A percentile compares a stretch with the other conserved stretches of the same genome.
Conservation (phyloP, 2,329 filamentous ascomycete genomes). For the Cladophialophora immunda region DNA sequence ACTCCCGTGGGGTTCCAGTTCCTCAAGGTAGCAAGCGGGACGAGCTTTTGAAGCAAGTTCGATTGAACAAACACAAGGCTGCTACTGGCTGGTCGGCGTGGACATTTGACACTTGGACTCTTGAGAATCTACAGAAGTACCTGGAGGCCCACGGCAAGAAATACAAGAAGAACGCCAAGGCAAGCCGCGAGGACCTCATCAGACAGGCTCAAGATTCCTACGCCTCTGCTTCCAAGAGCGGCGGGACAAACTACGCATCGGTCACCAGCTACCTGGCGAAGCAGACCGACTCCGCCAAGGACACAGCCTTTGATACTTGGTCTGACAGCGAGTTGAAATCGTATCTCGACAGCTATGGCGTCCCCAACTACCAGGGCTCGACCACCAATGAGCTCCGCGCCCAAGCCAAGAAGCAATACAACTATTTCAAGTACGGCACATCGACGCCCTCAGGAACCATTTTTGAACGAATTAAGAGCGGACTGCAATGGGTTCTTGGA, state of each 20-base stretch:
- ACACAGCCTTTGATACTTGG: constrained; percentile 76
- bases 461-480: constrained; percentile 67
- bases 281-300: constrained; percentile 72
- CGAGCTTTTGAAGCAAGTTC: constrained; percentile 77
- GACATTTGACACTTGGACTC: constrained; percentile 81
- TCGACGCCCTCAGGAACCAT: constrained; percentile 71
- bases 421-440: constrained; percentile 80
- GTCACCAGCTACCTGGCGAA: constrained; percentile 75
- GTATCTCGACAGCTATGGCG: constrained; percentile 81
- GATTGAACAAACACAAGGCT: constrained; percentile 75
- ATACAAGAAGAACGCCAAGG: constrained; percentile 68
- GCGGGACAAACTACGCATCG: constrained; percentile 63
- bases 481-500: constrained; percentile 57
- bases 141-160: constrained; percentile 60
- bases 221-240: constrained; percentile 56
- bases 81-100: constrained; percentile 73
- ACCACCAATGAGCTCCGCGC: constrained; percentile 75
- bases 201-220: constrained; percentile 61
- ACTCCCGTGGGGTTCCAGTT: constrained; percentile 77
- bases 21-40: constrained; percentile 76
- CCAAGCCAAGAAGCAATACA: constrained; percentile 74
- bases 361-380: constrained; percentile 73
- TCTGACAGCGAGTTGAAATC: constrained; percentile 75
- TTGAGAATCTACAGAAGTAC: constrained; percentile 72
- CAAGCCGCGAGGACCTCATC: constrained; percentile 76